phyloP scores from a whole-genome alignment of 179 eudicot genomes.

The Spinacia oleracea region DNA sequence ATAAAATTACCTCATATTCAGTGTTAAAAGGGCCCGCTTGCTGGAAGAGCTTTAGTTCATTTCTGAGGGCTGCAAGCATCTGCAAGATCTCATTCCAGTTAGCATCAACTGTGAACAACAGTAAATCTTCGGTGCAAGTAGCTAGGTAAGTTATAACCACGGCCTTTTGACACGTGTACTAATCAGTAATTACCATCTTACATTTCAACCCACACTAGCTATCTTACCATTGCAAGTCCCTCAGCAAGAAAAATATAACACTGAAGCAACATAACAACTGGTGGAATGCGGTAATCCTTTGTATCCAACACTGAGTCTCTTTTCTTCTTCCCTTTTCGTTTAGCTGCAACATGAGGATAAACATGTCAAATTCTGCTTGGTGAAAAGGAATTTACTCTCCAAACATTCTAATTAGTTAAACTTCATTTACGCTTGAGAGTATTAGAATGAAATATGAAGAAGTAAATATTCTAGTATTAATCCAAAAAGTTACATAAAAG shows the following conservation, averaged over 20 bases:
- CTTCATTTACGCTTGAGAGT: neutral
- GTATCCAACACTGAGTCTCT: conserved; percentile 66
- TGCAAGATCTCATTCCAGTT: conserved; percentile 37
- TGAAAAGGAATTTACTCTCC: neutral
- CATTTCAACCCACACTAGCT: conserved; percentile 1
- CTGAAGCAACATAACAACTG: conserved; percentile 71
- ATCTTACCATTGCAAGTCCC: conserved; percentile 81
- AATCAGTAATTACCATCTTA: neutral
- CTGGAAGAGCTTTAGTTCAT: conserved; percentile 63
- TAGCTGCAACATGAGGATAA: conserved; percentile 44
- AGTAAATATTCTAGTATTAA: neutral
- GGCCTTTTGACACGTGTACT: no score
- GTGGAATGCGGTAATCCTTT: conserved; percentile 72
- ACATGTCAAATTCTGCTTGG: conserved; percentile 16
- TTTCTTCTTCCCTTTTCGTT: conserved; percentile 85
- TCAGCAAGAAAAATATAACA: conserved; percentile 88
- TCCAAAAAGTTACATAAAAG: neutral
- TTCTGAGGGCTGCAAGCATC: conserved; percentile 93
- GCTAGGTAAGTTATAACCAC: no score
- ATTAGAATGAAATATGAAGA: no score
- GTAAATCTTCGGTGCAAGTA: neutral
- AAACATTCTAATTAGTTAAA: neutral
- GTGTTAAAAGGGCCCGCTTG: conserved; percentile 74
- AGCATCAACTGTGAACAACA: conserved; percentile 7
- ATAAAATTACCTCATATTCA: conserved; percentile 72